phyloP scores from a whole-genome alignment of 768 basidiomycete species.

The Panus rudis region DNA sequence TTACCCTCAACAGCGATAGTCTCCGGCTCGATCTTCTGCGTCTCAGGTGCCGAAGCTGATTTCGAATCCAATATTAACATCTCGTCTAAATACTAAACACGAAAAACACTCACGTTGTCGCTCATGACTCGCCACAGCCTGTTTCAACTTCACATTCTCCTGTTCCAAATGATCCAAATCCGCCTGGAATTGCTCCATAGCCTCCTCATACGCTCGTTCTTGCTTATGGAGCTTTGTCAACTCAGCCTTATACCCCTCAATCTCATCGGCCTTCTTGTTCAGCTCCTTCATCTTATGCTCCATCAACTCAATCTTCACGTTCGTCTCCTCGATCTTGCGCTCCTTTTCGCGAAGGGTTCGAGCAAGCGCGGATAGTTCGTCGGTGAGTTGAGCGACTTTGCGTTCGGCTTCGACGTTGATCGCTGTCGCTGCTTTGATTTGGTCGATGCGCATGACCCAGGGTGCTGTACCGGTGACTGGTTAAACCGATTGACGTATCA shows the following conservation, averaged over 20 bases:
- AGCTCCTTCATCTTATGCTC: constrained; percentile 87
- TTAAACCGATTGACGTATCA: constrained; percentile 1
- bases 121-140: constrained; percentile 56
- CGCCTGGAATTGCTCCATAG: constrained; percentile 86
- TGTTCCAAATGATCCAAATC: constrained; percentile 84
- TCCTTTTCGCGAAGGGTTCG: constrained; percentile 85
- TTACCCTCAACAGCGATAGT: constrained; percentile 67
- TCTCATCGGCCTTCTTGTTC: constrained; percentile 84
- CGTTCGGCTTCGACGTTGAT: constrained; percentile 91
- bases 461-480: constrained; percentile 72
- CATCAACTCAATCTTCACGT: constrained; percentile 92
- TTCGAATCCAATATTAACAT: constrained; percentile 7
- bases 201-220: constrained; percentile 85
- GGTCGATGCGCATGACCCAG: constrained; percentile 76
- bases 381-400: constrained; percentile 76
- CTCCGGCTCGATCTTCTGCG: constrained; percentile 52
- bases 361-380: constrained; percentile 83
- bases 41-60: constrained; percentile 31
- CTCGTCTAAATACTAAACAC: background rate
- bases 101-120: constrained; percentile 49
- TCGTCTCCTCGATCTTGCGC: constrained; percentile 80
- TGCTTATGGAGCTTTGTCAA: constrained; percentile 79
- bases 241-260: constrained; percentile 75
- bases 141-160: constrained; percentile 81
- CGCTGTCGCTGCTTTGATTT: constrained; percentile 76